Evolutionary conservation across 2,329 filamentous ascomycete species (phyloP).

Genomic region (Dactylellina haptotyla): DNA sequence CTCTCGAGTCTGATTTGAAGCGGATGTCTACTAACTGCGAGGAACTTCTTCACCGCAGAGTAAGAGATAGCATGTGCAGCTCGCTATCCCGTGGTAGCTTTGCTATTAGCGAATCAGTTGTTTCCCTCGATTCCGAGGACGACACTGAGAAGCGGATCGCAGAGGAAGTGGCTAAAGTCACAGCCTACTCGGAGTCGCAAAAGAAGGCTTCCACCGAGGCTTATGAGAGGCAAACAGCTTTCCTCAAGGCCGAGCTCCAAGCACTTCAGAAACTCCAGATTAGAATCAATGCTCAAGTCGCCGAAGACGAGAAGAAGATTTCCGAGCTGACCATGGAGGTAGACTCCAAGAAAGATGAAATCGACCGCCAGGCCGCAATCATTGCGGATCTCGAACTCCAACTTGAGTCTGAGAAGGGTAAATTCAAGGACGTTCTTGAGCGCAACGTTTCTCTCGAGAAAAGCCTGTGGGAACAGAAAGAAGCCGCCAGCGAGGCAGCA

Average conservation of each 20-base stretch:
- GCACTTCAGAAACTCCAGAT: slow-evolving; percentile 47
- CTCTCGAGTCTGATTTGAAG: slow-evolving; percentile 48
- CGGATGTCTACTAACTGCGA: slow-evolving; percentile 53
- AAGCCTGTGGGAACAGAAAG: slow-evolving; percentile 50
- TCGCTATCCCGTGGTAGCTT: slow-evolving; percentile 44
- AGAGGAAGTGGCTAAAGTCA: slow-evolving; percentile 45
- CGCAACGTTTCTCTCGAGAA: slow-evolving; percentile 51
- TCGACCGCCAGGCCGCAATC: slow-evolving; percentile 44
- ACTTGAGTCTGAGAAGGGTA: slow-evolving; percentile 48
- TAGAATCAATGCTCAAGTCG: slow-evolving; percentile 40
- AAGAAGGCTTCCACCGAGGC: slow-evolving; percentile 43
- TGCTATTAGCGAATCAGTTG: slow-evolving; percentile 29
- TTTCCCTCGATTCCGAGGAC: slow-evolving; percentile 16
- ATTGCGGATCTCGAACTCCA: slow-evolving; percentile 52
- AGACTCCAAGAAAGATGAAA: slow-evolving; percentile 35
- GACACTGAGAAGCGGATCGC: slow-evolving; percentile 49
- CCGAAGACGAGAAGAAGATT: slow-evolving; percentile 49
- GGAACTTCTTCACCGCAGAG: slow-evolving; percentile 50
- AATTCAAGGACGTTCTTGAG: slow-evolving; percentile 52
- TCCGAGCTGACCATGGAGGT: slow-evolving; percentile 35
- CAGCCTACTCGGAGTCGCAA: slow-evolving; percentile 44
- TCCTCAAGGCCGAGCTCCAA: slow-evolving; percentile 48
- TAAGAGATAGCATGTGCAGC: slow-evolving; percentile 49
- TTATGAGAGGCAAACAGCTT: slow-evolving; percentile 40
- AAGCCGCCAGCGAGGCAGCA: slow-evolving; percentile 35